phyloP scores from a whole-genome alignment of 2,329 filamentous ascomycete genomes.

The Uncinocarpus reesii region DNA sequence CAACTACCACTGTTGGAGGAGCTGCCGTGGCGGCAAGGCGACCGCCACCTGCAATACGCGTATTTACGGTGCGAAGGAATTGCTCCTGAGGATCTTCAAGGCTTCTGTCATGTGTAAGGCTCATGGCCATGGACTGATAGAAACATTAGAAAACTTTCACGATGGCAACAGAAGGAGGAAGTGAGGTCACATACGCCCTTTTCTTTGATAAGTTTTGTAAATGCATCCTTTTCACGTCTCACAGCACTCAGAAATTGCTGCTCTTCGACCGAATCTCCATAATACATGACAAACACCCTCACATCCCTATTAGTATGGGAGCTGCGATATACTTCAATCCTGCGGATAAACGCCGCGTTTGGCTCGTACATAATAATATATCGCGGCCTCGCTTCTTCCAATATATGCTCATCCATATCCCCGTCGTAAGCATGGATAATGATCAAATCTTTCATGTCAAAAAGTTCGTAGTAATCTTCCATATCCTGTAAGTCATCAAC shows the following conservation, averaged over 20 bases:
- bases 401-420: slow-evolving; percentile 89
- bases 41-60: slow-evolving; percentile 87
- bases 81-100: slow-evolving; percentile 75
- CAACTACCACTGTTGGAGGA: slow-evolving; percentile 83
- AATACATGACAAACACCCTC: slow-evolving; percentile 93
- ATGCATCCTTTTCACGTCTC: slow-evolving; percentile 90
- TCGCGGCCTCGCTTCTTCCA: slow-evolving; percentile 84
- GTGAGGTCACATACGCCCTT: slow-evolving; percentile 47
- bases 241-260: slow-evolving; percentile 84
- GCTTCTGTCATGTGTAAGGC: slow-evolving; percentile 63
- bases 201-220: slow-evolving; percentile 89
- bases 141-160: slow-evolving; percentile 11
- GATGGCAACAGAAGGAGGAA: background rate
- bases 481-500: slow-evolving; percentile 80
- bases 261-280: slow-evolving; percentile 87
- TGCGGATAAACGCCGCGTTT: slow-evolving; percentile 82
- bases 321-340: slow-evolving; percentile 90
- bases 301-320: slow-evolving; percentile 85
- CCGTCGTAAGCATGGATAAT: slow-evolving; percentile 90
- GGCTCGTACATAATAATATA: slow-evolving; percentile 99
- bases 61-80: slow-evolving; percentile 92
- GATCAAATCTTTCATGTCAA: slow-evolving; percentile 80
- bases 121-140: slow-evolving; percentile 66
- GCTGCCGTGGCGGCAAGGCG: slow-evolving; percentile 71
- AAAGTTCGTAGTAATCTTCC: slow-evolving; percentile 85